Base-by-base conservation (phyloP, 1,284 basidiomycete genomes). In the Grifola frondosa region DNA sequence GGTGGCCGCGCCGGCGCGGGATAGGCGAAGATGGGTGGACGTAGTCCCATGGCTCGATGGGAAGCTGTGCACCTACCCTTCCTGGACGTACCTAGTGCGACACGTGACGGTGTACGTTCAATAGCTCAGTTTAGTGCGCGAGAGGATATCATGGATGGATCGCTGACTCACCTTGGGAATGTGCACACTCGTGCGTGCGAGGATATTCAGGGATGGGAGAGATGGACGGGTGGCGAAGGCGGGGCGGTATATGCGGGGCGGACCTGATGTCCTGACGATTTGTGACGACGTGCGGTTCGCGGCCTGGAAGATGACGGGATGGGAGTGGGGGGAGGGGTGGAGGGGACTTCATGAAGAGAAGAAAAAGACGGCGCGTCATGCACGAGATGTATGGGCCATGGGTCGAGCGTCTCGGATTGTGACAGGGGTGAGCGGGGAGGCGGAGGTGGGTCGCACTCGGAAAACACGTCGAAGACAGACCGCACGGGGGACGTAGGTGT, bases 181-280 rank as follows among this genome's bases (percentile, higher is more conserved):
- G 8, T 73, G 67, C 15, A 80, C 59, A 53, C 78, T 76, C 66
- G 77, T 75, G 38, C 73, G 68, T 6, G 81, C 71, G 17, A 87
- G 74, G 1, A 75, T 72, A 54, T 75, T 63, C 16, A 87, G 61
- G 0, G 82, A 81, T 1, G 84, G 84, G n/a, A 87, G 57, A 8
- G 83, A 84, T 15, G 84, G 84, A 15, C 79, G 75, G 4, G 73
- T 49, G 6, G 63, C 52, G 49, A 84, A 81, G 0, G 82, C 81
- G 19, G 79, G 82, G 36, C 71, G 73, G 77, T 76, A 52, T 77
- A 61, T 0, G 82, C 83, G 12, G 82, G 77, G 22, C 73, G 70
- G 15, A 61, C 59, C 44, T 73, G 70, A 1, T 67, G 65, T 8
- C 63, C 60, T 21, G 63, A 64, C 2, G 71, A 69, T 36, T 60